Evolutionary conservation across 2,329 filamentous ascomycete genomes (phyloP), one percentile per base, ranked within the genome.

Genomic region (Pyrenophora teres): DNA sequence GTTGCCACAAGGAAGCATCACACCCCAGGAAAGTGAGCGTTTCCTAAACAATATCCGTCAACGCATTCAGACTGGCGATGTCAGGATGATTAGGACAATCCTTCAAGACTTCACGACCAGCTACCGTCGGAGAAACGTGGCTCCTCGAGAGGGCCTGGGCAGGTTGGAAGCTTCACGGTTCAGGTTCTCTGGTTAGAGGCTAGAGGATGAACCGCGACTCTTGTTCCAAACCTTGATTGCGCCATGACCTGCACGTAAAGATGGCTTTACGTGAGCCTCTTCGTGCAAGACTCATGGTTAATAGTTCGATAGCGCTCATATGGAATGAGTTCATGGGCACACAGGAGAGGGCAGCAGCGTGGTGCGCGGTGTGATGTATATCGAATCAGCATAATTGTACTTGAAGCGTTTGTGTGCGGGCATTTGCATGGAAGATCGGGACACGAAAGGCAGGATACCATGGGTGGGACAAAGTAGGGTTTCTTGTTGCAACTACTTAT

Each of bases 81-180:
- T 90, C 36, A 82, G 91, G 52, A 92, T 92, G 76, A 91, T 97
- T 46, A 84, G 93, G 32, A 87, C 84, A 21, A 80, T 96, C 30
- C 81, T 99, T 50, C 94, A 97, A 76, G 95, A 99, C 75, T 99
- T 99, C 71, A 97, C 94, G 19, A 96, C 93, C 71, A 90, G 87
- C 25, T 99, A 99, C 74, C 86, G 95, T 43, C 83, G 95, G 69
- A 84, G 95, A 57, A 97, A 99, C 68, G 90, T 99, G 40, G 93
- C 94, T n/a, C 94, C 94, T 6, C 81, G 93, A 54, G 93, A 97
- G 70, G 93, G 93, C 0, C 79, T 97, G 36, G 93, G 93, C 3
- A 83, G 91, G 69, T 78, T 97, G 51, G 92, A 96, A 76, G 91
- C 92, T 19, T 86, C 88, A 18, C 85, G 89, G 59, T 97, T 97